Conservation (phyloP, 2,329 filamentous ascomycete species). For the Botrytis pseudocinerea region DNA sequence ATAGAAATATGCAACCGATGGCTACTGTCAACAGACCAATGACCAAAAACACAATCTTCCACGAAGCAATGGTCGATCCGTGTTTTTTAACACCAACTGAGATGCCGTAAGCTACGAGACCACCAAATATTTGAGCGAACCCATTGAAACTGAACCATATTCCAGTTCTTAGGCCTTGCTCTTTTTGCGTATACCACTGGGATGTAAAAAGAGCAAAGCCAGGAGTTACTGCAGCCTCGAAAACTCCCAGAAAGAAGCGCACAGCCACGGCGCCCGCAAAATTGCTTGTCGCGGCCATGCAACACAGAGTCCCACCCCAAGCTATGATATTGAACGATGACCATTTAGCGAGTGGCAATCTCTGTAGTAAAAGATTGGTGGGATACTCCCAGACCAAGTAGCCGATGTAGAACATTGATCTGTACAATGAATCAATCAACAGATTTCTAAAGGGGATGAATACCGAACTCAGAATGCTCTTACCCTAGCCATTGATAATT, state of each 20-base stretch:
- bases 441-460: background rate
- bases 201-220: conserved; percentile 68
- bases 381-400: conserved; percentile 39
- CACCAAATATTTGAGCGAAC: conserved; percentile 63
- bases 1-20: conserved; percentile 47
- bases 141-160: conserved; percentile 72
- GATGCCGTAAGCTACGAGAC: conserved; percentile 63
- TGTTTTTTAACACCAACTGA: conserved; percentile 52
- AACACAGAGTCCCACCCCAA: conserved; percentile 60
- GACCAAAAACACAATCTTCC: conserved; percentile 59
- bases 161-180: conserved; percentile 62
- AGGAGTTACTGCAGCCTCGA: conserved; percentile 68
- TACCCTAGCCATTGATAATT: conserved; percentile 51
- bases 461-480: background rate
- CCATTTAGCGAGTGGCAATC: conserved; percentile 63
- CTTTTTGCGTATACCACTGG: conserved; percentile 71
- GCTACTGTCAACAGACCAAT: conserved; percentile 49
- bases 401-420: conserved; percentile 49
- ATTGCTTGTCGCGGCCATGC: conserved; percentile 62
- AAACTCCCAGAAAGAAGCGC: conserved; percentile 67
- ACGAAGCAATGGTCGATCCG: conserved; percentile 52
- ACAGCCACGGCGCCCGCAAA: conserved; percentile 63
- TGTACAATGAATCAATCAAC: background rate
- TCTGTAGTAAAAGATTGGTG: conserved; percentile 46
- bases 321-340: conserved; percentile 60